Base-by-base conservation (phyloP, 495 filamentous ascomycete species). In the Evansstolkia leycettana region DNA sequence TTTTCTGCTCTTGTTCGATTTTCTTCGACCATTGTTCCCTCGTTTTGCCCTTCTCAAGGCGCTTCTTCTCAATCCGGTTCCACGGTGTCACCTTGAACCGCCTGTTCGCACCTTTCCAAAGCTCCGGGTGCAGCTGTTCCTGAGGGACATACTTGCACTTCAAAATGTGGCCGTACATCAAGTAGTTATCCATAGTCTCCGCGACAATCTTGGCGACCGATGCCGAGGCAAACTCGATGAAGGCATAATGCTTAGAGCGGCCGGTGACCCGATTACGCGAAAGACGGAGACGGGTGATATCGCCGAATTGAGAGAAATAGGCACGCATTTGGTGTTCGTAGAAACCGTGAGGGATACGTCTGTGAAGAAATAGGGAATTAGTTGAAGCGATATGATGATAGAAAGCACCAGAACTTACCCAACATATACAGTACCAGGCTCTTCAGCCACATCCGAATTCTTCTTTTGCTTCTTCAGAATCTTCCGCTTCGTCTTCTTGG, bases 231-330 rank as follows among this genome's bases (percentile, higher is more conserved):
- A 98, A 98, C 54, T 96, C 84, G 46, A 98, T 69, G 55, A 94
- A 96, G 7, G 85, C 90, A 49, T 80, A 90, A 66, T 96, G 90
- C 62, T 84, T 89, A 46, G 78, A 83, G 25, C 72, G 69, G 34
- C 92, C 90, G 15, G 86, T 95, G 52, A 79, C 78, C 46, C 75
- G 78, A 69, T 93, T 95, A 39, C 92, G 83, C 3, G 86, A 90
- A 24, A 98, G 74, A 42, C 89, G 78, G 19, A 98, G 72, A 33
- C 73, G 74, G 33, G 65, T 74, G 46, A 98, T 84, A 2, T 73
- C 65, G 52, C 90, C 92, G 51, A 98, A 98, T 58, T 96, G 90
- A n/a, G 76, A 70, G 52, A 96, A 95, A 67, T 96, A 98, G 30
- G 73, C 68, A 33, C 76, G 76, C 82, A 98, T 94, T 60, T 96